Base-by-base conservation (phyloP, 108 stramenopile genomes). In the Schizochytrium sp. region DNA sequence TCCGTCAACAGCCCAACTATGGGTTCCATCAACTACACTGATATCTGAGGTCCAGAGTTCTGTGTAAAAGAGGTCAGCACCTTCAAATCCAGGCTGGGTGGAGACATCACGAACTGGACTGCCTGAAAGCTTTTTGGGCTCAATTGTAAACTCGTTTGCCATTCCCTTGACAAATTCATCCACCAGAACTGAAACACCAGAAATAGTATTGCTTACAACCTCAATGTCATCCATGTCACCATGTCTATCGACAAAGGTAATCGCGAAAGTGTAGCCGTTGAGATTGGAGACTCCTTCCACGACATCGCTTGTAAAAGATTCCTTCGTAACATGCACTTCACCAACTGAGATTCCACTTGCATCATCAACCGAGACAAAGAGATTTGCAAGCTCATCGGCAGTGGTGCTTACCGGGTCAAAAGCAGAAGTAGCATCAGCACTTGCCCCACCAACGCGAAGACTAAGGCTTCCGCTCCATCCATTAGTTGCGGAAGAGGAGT, bases 51-150 rank as follows among this genome's bases (percentile, higher is more conserved):
- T 58, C 93, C 93, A 96, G 40, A 95, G 72, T 89, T 97, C 96
- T 17, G 95, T 95, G 87, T 95, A 96, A 91, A 97, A 97, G 4
- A 94, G 15, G 89, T 97, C 96, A 0, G 57, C 61, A 49, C 94
- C 95, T 12, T 73, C 87, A 61, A 96, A 95, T 72, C 93, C 95
- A 1, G 73, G 87, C n/a, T 91, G 88, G 2, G 95, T 88, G 3
- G 91, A 90, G 7, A 97, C 90, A 58, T 96, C 95, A 41, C 90
- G 91, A 8, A 97, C 90, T 3, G 93, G 92, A 0, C 90, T 69
- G 53, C 96, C 96, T 46, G 94, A 93, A 42, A 95, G 93, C 50
- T 93, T 95, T 42, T 96, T 95, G 55, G 96, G 96, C 89, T 95
- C 95, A 73, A 97, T 95, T 46, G 61, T 93, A 87, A 97, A 96